Base-by-base conservation (phyloP, 441 rosid genomes). In the Metrosideros polymorpha region DNA sequence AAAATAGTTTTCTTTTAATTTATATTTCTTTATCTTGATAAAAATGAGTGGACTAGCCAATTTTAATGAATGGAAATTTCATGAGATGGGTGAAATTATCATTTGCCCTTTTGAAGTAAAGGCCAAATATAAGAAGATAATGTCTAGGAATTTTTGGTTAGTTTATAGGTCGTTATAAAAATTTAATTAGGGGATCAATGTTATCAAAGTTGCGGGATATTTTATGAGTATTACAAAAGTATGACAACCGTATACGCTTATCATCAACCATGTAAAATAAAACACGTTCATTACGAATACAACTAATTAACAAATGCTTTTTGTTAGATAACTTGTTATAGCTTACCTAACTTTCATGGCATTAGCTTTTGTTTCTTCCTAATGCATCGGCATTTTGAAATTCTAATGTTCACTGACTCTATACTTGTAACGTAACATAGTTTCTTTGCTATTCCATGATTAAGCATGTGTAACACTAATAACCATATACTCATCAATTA, bases 261-360 rank as follows among this genome's bases (percentile, higher is more conserved):
- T 66, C 45, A 10, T 66, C 43, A 4, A 3, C 15, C 77, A 2
- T 18, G 43, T 66, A 18, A 0, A 32, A 32, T 22, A 9, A 66
- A 32, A 5, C 2, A 63, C 18, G 19, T 32, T 66, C 32, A 3
- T 66, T 66, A 0, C 14, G 0, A 0, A 0, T 2, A 59, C 8
- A 0, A 35, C 5, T 24, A 6, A 66, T 35, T 24, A 19, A 35
- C 22, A 0, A 19, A 4, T 35, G n/a, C 47, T 35, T 66, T 52
- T 19, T 5, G 4, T 66, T 35, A 35, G 45, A n/a, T n/a, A n/a
- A n/a, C n/a, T n/a, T n/a, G n/a, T n/a, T n/a, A n/a, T n/a, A n/a
- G n/a, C n/a, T n/a, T n/a, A n/a, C n/a, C n/a, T n/a, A n/a, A n/a
- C n/a, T n/a, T 19, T 66, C 47, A 22, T 9, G 27, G 9, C 9